These are phyloP conservation scores for Huntiella decipiens DNA, from an alignment of 2,329 filamentous ascomycete genomes.

Conservation along the genomic window DNA sequence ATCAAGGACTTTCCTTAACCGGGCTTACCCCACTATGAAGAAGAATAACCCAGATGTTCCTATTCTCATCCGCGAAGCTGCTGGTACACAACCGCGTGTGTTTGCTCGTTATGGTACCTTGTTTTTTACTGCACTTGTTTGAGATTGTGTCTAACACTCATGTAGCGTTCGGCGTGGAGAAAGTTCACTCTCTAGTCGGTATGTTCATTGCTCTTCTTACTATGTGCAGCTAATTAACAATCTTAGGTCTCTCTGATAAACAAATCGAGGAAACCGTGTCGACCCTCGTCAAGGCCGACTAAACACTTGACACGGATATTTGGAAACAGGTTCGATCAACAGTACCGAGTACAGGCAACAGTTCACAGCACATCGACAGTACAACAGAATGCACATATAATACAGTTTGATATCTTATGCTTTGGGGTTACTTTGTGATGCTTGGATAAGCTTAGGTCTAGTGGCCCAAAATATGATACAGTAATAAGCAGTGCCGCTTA, in stretches of 20 bases:
- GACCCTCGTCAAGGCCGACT: constrained; percentile 28
- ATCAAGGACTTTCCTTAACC: constrained; percentile 65
- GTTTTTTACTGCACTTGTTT: not conserved
- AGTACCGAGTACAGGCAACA: too few species aligned
- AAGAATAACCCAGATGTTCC: constrained; percentile 90
- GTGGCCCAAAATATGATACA: not conserved
- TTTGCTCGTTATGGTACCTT: constrained; percentile 77
- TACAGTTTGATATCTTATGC: not conserved
- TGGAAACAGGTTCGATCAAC: constrained; percentile 1
- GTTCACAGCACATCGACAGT: not conserved
- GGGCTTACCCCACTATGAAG: constrained; percentile 96
- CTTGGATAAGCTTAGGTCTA: too few species aligned
- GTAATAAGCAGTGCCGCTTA: not conserved
- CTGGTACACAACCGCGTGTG: constrained; percentile 65
- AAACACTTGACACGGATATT: not conserved
- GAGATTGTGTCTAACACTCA: not conserved
- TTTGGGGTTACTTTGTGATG: not conserved
- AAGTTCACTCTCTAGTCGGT: constrained; percentile 36
- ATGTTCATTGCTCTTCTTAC: constrained; percentile 13
- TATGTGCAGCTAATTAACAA: not conserved
- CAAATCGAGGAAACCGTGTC: constrained; percentile 41
- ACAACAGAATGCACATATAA: not conserved
- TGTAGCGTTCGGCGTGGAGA: constrained; percentile 37
- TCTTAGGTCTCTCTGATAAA: constrained; percentile 34
- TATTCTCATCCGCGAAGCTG: constrained; percentile 85